A percentile compares a stretch with the other conserved stretches of the same genome.
These are phyloP conservation scores for Talaromyces adpressus DNA, from an alignment of 495 filamentous ascomycete species.

Conservation along the genomic window DNA sequence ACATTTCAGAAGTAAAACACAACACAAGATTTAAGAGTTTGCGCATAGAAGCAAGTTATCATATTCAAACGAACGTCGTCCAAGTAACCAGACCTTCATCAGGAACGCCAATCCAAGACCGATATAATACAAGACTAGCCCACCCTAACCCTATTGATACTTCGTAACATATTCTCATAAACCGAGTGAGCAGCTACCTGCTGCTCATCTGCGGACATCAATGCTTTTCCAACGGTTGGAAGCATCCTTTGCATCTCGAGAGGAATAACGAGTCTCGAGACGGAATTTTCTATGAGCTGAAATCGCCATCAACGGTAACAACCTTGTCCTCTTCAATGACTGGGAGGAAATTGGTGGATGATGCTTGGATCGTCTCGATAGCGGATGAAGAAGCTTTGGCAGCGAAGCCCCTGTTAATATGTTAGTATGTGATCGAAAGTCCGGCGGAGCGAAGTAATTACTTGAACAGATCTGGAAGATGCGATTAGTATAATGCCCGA, in stretches of 20 bases:
- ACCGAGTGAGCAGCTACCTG: neutral
- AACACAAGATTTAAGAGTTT: too few relatives aligned
- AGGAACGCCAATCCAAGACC: neutral
- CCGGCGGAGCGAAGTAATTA: constrained; percentile 14
- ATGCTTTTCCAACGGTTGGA: neutral
- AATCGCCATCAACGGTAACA: constrained; percentile 37
- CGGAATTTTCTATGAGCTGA: constrained; percentile 10
- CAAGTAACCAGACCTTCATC: neutral
- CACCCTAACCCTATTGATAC: neutral
- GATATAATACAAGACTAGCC: neutral
- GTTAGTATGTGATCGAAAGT: constrained; percentile 14
- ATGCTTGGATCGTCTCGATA: constrained; percentile 61
- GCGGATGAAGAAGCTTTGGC: constrained; percentile 60
- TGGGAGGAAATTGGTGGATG: constrained; percentile 56
- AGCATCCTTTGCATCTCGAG: neutral
- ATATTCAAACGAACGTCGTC: neutral
- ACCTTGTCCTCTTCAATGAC: constrained; percentile 71
- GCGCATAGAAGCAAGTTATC: neutral
- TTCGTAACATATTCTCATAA: neutral
- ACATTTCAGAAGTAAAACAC: neutral
- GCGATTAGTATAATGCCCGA: constrained; percentile 2
- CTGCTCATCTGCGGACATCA: neutral
- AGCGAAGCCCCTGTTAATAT: constrained; percentile 59
- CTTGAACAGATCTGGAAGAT: constrained; percentile 42
- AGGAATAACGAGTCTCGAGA: neutral